These are phyloP conservation scores for Balamuthia mandrillaris DNA, from an alignment of 208 protist species.

Conservation along the genomic window DNA sequence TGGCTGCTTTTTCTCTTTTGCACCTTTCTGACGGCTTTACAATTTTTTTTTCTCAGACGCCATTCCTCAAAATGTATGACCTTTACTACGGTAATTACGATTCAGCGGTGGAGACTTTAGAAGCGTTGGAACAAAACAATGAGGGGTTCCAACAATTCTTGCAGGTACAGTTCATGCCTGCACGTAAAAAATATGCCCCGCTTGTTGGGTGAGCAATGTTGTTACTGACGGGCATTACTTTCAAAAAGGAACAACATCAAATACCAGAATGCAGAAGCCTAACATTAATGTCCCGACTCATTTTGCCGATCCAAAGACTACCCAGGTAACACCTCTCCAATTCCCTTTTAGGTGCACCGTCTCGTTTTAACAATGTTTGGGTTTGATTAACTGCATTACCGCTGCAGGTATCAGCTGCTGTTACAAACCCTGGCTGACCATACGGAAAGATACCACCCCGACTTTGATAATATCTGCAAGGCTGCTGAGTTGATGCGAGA, in stretches of 20 bases:
- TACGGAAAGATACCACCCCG: too few species aligned
- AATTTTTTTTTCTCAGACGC: too few species aligned
- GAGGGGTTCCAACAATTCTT: neutral
- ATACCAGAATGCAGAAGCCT: neutral
- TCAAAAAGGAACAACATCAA: neutral
- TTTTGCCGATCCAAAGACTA: constrained; percentile 8
- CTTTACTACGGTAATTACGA: constrained; percentile 22
- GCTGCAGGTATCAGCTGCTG: too few species aligned
- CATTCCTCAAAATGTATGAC: constrained; percentile 5
- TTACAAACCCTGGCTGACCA: neutral
- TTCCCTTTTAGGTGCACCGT: neutral
- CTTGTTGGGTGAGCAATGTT: too few species aligned
- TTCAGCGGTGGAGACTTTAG: neutral
- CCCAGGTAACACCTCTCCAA: neutral
- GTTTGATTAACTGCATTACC: too few species aligned
- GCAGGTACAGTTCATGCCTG: neutral
- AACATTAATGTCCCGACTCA: neutral
- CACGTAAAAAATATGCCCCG: too few species aligned
- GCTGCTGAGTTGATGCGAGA: neutral
- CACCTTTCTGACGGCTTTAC: too few species aligned
- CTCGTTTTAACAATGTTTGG: too few species aligned
- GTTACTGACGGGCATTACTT: too few species aligned
- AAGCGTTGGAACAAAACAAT: neutral
- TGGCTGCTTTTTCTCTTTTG: neutral
- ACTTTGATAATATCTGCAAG: neutral